Evolutionary conservation across 2,329 filamentous ascomycete species (phyloP), one percentile per base, ranked within the genome.

Genomic region (Nigrograna mackinnonii): DNA sequence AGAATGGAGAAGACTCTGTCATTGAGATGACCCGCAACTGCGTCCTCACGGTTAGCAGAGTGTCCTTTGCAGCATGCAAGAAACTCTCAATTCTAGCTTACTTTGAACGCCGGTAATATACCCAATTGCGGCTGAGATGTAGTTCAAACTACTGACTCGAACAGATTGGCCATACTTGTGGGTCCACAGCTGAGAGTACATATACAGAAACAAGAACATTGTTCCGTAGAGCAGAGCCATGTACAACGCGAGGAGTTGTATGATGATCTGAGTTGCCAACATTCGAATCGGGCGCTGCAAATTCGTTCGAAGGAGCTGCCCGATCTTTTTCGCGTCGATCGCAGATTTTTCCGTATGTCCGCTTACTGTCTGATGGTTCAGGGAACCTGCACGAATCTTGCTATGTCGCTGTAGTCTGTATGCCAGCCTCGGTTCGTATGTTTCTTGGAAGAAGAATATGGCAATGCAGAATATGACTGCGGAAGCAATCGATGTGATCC

Each of bases 81-180:
- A n/a, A n/a, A n/a, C n/a, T n/a, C n/a, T n/a, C n/a, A n/a, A n/a
- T n/a, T n/a, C n/a, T n/a, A n/a, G n/a, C n/a, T n/a, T n/a, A n/a
- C n/a, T n/a, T 53, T 55, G 48, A 14, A 48, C 43, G 13, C 54
- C 57, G 6, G 74, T 55, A 28, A 82, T 69, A 59, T 84, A 83
- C 5, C 84, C 84, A 0, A 84, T 31, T 0, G 80, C 79, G 2
- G 79, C 72, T 2, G 83, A 79, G 26, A 84, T 41, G 31, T 48
- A 48, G 22, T 54, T 47, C 16, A 54, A 26, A 14, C 48, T 45
- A 14, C 40, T 26, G 12, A 39, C 26, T 5, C 21, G 20, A 2
- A 30, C 18, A 14, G 36, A 33, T 18, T 46, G 40, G 12, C 19
- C 7, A 20, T 54, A 54, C 13, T 38, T n/a, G 12, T 42, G 18